Evolutionary conservation across 2,329 filamentous ascomycete genomes (phyloP).

Genomic region (Diaporthe vexans): DNA sequence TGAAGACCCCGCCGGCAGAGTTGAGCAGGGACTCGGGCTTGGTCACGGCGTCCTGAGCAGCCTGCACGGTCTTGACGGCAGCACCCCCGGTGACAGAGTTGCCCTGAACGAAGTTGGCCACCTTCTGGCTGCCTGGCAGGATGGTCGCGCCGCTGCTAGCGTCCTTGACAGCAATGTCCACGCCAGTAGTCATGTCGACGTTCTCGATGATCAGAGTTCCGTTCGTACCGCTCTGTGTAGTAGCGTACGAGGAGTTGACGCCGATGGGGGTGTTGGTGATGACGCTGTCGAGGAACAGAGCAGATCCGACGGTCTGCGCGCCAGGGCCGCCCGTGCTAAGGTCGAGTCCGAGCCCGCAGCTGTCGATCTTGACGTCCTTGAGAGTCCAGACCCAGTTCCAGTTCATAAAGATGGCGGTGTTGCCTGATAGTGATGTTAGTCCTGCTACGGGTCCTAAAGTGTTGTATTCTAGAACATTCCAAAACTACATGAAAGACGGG

Average conservation of each 20-base stretch:
- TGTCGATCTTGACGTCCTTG: constrained; percentile 81
- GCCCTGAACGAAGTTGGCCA: constrained; percentile 85
- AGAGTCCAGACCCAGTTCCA: constrained; percentile 93
- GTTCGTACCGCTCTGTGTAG: constrained; percentile 75
- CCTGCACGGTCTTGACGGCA: constrained; percentile 71
- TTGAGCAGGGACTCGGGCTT: constrained; percentile 79
- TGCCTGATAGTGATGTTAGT: too few species aligned
- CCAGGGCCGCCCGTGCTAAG: constrained; percentile 76
- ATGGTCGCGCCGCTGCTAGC: constrained; percentile 69
- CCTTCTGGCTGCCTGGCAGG: constrained; percentile 77
- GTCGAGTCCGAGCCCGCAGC: constrained; percentile 82
- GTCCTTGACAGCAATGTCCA: constrained; percentile 76
- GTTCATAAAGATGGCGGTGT: constrained; percentile 89
- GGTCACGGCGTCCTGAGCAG: constrained; percentile 63
- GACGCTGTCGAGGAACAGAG: constrained; percentile 85
- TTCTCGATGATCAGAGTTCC: constrained; percentile 91
- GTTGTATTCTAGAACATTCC: too few species aligned
- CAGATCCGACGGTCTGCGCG: constrained; percentile 85
- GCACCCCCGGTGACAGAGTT: constrained; percentile 72
- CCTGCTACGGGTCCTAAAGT: too few species aligned
- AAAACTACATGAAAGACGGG: too few species aligned
- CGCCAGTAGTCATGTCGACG: constrained; percentile 81
- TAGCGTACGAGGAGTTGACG: constrained; percentile 80
- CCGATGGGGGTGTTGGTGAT: constrained; percentile 83
- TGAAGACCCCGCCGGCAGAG: constrained; percentile 77